A percentile compares a stretch with the other conserved stretches of the same genome.
Evolutionary conservation across 106 monocot species (phyloP).

Genomic region (Chionographis japonica): DNA sequence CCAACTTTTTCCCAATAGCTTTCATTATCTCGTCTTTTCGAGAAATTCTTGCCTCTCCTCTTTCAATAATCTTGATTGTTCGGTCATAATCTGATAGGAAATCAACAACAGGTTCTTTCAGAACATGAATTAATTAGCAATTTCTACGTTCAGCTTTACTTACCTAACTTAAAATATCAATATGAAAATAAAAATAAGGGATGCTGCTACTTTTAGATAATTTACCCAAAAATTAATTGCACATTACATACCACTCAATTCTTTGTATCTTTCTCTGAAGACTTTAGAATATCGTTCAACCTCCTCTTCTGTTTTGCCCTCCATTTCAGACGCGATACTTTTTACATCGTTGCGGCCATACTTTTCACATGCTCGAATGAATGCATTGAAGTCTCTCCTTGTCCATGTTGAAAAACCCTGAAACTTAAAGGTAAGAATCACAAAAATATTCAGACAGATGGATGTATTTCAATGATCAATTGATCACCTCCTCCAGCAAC

Average conservation of each 20-base stretch:
- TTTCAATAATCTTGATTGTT: slow-evolving; percentile 95
- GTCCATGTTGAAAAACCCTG: slow-evolving; percentile 96
- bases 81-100: slow-evolving; percentile 74
- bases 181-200: neutral
- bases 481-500: slow-evolving; percentile 71
- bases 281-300: slow-evolving; percentile 92
- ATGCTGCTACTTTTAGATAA: neutral
- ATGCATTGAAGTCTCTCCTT: slow-evolving; percentile 89
- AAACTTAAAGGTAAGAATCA: slow-evolving; percentile 4
- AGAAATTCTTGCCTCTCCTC: slow-evolving; percentile 88
- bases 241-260: slow-evolving; percentile 61
- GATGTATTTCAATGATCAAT: neutral
- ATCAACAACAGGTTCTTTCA: neutral
- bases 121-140: neutral
- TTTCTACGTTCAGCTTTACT: neutral
- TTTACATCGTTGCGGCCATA: slow-evolving; percentile 87
- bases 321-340: slow-evolving; percentile 89
- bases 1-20: slow-evolving; percentile 89
- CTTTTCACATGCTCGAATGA: slow-evolving; percentile 91
- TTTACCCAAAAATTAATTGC: neutral
- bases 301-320: slow-evolving; percentile 85
- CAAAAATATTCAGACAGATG: neutral
- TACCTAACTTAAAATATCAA: too few species aligned
- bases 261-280: slow-evolving; percentile 85
- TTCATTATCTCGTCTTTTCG: slow-evolving; percentile 97